A percentile compares a stretch with the other conserved stretches of the same genome.
These are phyloP conservation scores for Debaryomyces prosopidis DNA, from an alignment of 805 yeast species.

Conservation along the genomic window DNA sequence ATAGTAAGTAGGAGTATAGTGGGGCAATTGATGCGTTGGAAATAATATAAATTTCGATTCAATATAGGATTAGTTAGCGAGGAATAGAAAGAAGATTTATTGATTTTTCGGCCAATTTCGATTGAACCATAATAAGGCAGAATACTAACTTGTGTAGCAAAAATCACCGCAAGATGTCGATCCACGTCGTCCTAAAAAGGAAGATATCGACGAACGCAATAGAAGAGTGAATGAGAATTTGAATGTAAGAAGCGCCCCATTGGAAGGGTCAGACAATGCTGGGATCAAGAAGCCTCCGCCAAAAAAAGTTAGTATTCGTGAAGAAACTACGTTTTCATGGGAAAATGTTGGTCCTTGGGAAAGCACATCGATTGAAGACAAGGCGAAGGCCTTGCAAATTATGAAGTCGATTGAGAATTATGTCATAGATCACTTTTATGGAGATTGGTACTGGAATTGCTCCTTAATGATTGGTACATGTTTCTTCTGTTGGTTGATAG, in stretches of 20 bases:
- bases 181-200: conserved; percentile 3
- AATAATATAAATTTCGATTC: too few relatives aligned
- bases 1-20: conserved; percentile 1
- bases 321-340: conserved; percentile 42
- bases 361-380: conserved; percentile 18
- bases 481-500: conserved; percentile 68
- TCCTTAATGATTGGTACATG: conserved; percentile 67
- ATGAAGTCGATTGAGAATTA: conserved; percentile 51
- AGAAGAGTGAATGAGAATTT: conserved; percentile 11
- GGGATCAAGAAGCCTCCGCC: neutral
- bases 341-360: conserved; percentile 41
- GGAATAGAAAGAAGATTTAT: too few relatives aligned
- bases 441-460: conserved; percentile 74
- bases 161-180: conserved; percentile 3
- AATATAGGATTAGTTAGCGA: too few relatives aligned
- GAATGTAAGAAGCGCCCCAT: conserved; percentile 14
- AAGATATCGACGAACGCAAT: conserved; percentile 18
- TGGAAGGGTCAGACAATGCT: conserved; percentile 11
- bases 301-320: conserved; percentile 23
- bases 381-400: conserved; percentile 21
- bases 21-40: neutral
- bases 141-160: conserved; percentile 2
- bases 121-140: neutral
- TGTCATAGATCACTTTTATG: conserved; percentile 65
- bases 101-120: too few relatives aligned